Evolutionary conservation across 2,329 filamentous ascomycete genomes (phyloP).

Genomic region (Proliferodiscus dingleyae): DNA sequence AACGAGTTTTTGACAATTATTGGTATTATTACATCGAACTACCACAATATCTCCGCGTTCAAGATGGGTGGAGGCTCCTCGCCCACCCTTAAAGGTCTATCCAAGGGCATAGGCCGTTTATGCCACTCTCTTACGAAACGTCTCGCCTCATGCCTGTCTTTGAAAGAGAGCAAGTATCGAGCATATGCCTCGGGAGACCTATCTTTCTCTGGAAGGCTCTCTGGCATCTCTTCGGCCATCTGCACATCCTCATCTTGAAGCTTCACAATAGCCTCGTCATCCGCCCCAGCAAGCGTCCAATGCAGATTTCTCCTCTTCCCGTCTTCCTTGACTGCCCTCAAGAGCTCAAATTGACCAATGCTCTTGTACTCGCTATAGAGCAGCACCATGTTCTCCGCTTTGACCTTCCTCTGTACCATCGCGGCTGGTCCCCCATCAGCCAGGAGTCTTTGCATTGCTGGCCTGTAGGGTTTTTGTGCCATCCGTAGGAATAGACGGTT

Average conservation of each 20-base stretch:
- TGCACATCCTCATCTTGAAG: slow-evolving; percentile 4
- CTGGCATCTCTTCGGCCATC: background rate
- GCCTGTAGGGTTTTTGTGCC: slow-evolving; percentile 32
- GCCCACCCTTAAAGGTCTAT: slow-evolving; percentile 27
- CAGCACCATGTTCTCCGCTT: slow-evolving; percentile 26
- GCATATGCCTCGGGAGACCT: slow-evolving; percentile 7
- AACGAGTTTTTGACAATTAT: slow-evolving; percentile 11
- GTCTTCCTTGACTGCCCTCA: slow-evolving; percentile 23
- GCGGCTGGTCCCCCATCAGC: slow-evolving; percentile 30
- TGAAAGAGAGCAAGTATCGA: slow-evolving; percentile 30
- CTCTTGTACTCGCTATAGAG: slow-evolving; percentile 23
- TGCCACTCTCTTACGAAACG: slow-evolving; percentile 50
- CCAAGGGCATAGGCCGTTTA: slow-evolving; percentile 38
- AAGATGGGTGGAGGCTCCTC: slow-evolving; percentile 37
- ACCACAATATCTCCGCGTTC: slow-evolving; percentile 46
- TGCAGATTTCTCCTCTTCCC: slow-evolving; percentile 29
- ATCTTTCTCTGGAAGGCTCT: background rate
- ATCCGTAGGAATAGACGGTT: slow-evolving; percentile 31
- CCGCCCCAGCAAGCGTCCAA: slow-evolving; percentile 26
- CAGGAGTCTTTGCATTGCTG: slow-evolving; percentile 31
- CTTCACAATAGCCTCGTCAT: slow-evolving; percentile 13
- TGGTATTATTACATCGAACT: slow-evolving; percentile 12
- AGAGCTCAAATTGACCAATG: slow-evolving; percentile 16
- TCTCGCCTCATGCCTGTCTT: slow-evolving; percentile 30
- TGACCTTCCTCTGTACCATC: slow-evolving; percentile 14